phyloP scores from a whole-genome alignment of 2,329 filamentous ascomycete genomes.

The Periconia macrospinosa region DNA sequence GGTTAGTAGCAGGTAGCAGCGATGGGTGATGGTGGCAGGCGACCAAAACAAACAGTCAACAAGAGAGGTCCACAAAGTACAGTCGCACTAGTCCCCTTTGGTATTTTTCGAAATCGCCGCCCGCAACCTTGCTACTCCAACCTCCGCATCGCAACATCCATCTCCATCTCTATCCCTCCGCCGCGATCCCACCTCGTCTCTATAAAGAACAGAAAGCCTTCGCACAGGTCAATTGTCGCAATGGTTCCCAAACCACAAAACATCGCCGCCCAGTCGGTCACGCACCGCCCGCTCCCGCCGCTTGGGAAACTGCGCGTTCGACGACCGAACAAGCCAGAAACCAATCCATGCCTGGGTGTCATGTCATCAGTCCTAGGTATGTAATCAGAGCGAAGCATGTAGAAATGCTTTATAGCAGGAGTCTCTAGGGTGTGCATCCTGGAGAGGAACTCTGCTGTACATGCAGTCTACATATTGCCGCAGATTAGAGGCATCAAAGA shows the following conservation, averaged over 20 bases:
- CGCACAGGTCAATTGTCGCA: conserved; percentile 8
- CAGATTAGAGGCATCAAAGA: background rate
- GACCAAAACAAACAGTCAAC: conserved; percentile 3
- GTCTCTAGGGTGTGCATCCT: background rate
- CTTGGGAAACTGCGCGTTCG: conserved; percentile 66
- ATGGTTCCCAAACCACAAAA: conserved; percentile 44
- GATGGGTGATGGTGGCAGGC: background rate
- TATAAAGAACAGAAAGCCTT: background rate
- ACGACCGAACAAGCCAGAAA: conserved; percentile 63
- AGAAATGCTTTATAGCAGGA: background rate
- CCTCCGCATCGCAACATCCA: background rate
- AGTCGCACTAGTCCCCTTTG: conserved; percentile 6
- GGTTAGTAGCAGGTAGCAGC: background rate
- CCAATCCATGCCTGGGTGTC: conserved; percentile 65
- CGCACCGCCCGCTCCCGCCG: conserved; percentile 58
- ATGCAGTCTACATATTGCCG: background rate
- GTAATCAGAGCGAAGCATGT: conserved; percentile 4
- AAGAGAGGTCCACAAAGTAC: background rate
- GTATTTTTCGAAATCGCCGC: conserved; percentile 9
- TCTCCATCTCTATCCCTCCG: background rate
- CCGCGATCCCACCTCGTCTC: conserved; percentile 1
- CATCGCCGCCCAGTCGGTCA: conserved; percentile 37
- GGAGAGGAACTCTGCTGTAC: background rate
- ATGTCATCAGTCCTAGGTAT: conserved; percentile 70
- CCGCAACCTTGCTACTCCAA: background rate